Base-by-base conservation (phyloP, 306 rosid species). In the Acacia acuminata region DNA sequence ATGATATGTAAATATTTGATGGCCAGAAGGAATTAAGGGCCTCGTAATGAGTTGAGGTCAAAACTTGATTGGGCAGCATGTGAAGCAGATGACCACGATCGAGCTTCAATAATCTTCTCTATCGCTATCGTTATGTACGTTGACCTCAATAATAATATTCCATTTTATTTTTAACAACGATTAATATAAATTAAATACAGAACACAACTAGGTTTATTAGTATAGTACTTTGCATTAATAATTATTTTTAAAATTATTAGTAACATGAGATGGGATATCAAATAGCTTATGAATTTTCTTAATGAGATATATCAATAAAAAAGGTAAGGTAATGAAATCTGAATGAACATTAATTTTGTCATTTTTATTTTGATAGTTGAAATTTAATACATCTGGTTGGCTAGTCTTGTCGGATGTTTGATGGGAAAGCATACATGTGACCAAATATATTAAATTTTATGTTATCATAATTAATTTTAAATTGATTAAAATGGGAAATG, bases 381-480 rank as follows among this genome's bases (percentile, higher is more conserved):
- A 83, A 81, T 87, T 84, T 73, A 79, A 86, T 85, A 58, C 66
- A 67, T 64, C 10, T 75, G 71, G 74, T 81, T 78, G 44, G 91
- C 75, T 80, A 82, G 83, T 78, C 73, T 76, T 82, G 88, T 86
- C 86, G 84, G 55, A 51, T 19, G 75, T 56, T 82, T 47, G 78
- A 75, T 58, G 19, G 73, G 71, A 66, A 73, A 67, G 64, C 20
- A 67, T 8, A 74, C 83, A 88, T 76, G 87, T 42, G 24, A 51
- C 34, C 69, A 64, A 63, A 5, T 64, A 64, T 64, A 64, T 64
- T 64, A 30, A 64, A 64, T 30, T 63, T 14, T 38, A 27, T 63
- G 20, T 11, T 2, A 61, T 12, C 66, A 60, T 25, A 24, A 45
- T 81, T 84, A 13, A 5, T 11, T 27, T 64, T 64, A 27, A 63